phyloP scores from a whole-genome alignment of 257 asterid genomes.

The Primulina eburnea region DNA sequence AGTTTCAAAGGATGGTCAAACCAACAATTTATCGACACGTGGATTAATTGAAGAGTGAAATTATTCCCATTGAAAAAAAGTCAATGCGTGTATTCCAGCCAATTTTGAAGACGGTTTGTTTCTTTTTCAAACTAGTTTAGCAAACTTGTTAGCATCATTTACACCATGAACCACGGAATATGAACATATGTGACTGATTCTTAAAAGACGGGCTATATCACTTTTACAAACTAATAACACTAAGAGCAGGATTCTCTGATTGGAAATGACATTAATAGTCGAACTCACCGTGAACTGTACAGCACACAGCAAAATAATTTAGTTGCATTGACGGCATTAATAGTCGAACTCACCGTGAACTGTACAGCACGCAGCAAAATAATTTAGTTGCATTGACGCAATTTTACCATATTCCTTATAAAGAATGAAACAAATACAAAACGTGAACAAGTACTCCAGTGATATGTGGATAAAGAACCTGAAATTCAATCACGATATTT shows the following conservation, averaged over 20 bases:
- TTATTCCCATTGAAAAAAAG: no score
- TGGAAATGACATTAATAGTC: not conserved
- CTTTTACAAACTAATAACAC: not conserved
- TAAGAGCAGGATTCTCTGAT: slow-evolving; percentile 1
- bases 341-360: slow-evolving; percentile 65
- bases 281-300: slow-evolving; percentile 90
- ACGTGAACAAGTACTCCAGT: slow-evolving; percentile 67
- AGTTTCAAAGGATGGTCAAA: no score
- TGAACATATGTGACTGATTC: not conserved
- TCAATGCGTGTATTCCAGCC: no score
- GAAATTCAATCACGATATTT: slow-evolving; percentile 36
- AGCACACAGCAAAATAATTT: slow-evolving; percentile 71
- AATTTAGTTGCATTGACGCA: slow-evolving; percentile 73
- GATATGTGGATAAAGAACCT: slow-evolving; percentile 95
- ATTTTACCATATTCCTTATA: slow-evolving; percentile 82
- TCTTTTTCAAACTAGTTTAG: slow-evolving; percentile 64
- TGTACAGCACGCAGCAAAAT: slow-evolving; percentile 94
- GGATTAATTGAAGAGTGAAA: no score
- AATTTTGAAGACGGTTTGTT: slow-evolving; percentile 19
- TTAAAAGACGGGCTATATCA: not conserved
- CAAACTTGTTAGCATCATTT: slow-evolving; percentile 74
- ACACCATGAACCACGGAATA: not conserved
- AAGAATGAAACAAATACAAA: slow-evolving; percentile 88
- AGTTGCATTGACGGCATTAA: slow-evolving; percentile 54
- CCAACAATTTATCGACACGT: no score